Evolutionary conservation across 495 filamentous ascomycete species (phyloP).

Genomic region (Penicillium robsamsonii): DNA sequence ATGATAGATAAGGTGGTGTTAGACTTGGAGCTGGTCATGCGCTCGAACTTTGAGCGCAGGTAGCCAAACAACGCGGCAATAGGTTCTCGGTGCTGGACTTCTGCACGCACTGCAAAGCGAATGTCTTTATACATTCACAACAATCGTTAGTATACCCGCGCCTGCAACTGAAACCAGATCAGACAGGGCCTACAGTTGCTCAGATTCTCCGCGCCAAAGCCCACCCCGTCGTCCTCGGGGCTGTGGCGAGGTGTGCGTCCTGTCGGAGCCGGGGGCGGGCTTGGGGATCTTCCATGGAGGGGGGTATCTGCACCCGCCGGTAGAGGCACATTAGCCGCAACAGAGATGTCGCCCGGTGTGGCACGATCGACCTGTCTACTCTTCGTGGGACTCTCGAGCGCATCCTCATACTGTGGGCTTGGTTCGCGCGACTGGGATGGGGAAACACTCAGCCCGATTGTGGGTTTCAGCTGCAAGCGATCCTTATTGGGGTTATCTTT

Average conservation of each 20-base stretch:
- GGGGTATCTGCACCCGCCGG: constrained; percentile 52
- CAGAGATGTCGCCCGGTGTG: constrained; percentile 50
- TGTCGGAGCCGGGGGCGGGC: constrained; percentile 39
- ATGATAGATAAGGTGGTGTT: constrained; percentile 62
- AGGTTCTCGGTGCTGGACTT: constrained; percentile 84
- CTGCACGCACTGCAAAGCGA: constrained; percentile 78
- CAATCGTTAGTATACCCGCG: constrained; percentile 38
- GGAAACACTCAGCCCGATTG: constrained; percentile 38
- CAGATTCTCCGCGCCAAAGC: constrained; percentile 42
- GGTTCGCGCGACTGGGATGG: constrained; percentile 52
- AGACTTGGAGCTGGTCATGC: constrained; percentile 57
- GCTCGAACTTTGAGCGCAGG: constrained; percentile 54
- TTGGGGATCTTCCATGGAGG: constrained; percentile 51
- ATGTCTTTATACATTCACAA: constrained; percentile 59
- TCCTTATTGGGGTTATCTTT: constrained; percentile 28
- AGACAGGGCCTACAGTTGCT: constrained; percentile 55
- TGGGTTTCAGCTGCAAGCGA: constrained; percentile 41
- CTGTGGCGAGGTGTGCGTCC: constrained; percentile 19
- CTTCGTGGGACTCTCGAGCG: constrained; percentile 38
- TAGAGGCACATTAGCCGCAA: constrained; percentile 58
- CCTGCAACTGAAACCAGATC: constrained; percentile 24
- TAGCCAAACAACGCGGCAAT: constrained; percentile 71
- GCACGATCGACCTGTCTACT: constrained; percentile 26
- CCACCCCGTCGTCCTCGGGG: constrained; percentile 33
- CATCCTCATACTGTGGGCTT: constrained; percentile 58